phyloP scores from a whole-genome alignment of 1,284 basidiomycete genomes.

The Gymnopus androsaceus region DNA sequence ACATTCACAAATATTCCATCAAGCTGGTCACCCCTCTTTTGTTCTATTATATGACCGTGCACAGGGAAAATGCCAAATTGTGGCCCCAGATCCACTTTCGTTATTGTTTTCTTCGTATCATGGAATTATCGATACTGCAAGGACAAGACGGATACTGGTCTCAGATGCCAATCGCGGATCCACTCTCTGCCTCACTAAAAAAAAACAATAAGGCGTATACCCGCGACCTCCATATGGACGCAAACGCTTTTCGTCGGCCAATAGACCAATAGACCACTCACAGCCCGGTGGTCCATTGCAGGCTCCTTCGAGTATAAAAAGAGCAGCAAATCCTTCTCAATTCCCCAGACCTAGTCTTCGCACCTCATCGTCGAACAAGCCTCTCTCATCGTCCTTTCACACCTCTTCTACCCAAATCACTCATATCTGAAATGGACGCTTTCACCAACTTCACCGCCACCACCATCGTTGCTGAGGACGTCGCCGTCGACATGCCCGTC shows the following conservation, averaged over 20 bases:
- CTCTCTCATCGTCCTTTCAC: neutral
- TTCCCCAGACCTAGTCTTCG: slow-evolving; percentile 2
- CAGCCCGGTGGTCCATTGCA: neutral
- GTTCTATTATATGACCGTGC: neutral
- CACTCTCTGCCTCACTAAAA: neutral
- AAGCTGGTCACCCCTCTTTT: neutral
- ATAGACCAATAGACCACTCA: neutral
- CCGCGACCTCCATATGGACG: neutral
- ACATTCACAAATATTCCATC: neutral
- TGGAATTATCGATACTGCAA: neutral
- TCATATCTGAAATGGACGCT: slow-evolving; percentile 7
- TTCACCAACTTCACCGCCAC: neutral
- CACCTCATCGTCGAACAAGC: neutral
- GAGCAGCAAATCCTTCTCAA: neutral
- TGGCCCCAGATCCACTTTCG: neutral
- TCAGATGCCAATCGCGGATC: neutral
- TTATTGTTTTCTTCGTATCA: slow-evolving; percentile 5
- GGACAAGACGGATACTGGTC: neutral
- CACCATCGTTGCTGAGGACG: neutral
- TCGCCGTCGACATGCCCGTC: neutral
- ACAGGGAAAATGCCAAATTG: neutral
- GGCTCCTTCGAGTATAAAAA: slow-evolving; percentile 3
- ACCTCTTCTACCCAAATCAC: neutral
- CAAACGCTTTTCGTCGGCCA: neutral
- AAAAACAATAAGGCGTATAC: neutral